Base-by-base conservation (phyloP, 352 stramenopile genomes). In the Globisporangium viniferum region DNA sequence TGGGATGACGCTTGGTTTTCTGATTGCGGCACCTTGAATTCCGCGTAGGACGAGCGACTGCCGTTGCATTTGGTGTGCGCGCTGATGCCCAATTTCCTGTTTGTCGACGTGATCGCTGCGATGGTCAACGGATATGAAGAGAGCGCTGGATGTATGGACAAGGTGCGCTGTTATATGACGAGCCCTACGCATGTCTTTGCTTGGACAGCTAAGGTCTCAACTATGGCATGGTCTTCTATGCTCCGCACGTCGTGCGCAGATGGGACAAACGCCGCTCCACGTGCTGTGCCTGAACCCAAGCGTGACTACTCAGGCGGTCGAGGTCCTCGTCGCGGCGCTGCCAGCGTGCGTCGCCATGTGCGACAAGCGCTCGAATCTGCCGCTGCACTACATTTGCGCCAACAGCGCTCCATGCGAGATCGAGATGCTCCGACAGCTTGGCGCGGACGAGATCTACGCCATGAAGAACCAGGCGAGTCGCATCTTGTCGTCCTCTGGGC, bases 31-130 rank as follows among this genome's bases (percentile, higher is more conserved):
- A 5, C 2, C n/a, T 20, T 35, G 4, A 24, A 31, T 24, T 7
- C 1, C 20, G 18, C n/a, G 35, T 20, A 90, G 80, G 70, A 84
- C 22, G 80, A 75, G 15, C 75, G 69, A 14, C 15, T 88, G 29
- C 73, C 81, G 22, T 68, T 92, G 58, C 84, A 91, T 65, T 68
- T 84, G 2, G 69, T 89, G 46, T 92, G 84, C 22, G 66, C 63
- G 0, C 71, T 85, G 51, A 66, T 73, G 2, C 75, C 80, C 1
- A 84, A 81, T 64, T 84, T 82, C n/a, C 73, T 78, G 33, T 89
- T 81, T 33, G 66, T 84, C 18, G 79, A 90, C 53, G 48, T 88
- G 12, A 77, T 92, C n/a, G 79, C 73, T 10, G 78, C 80, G 65
- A 80, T 86, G 73, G 66, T 84, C 2, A 75, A 74, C 20, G 73